These are phyloP conservation scores for Globisporangium solare DNA, from an alignment of 352 stramenopile genomes.

Conservation along the genomic window DNA sequence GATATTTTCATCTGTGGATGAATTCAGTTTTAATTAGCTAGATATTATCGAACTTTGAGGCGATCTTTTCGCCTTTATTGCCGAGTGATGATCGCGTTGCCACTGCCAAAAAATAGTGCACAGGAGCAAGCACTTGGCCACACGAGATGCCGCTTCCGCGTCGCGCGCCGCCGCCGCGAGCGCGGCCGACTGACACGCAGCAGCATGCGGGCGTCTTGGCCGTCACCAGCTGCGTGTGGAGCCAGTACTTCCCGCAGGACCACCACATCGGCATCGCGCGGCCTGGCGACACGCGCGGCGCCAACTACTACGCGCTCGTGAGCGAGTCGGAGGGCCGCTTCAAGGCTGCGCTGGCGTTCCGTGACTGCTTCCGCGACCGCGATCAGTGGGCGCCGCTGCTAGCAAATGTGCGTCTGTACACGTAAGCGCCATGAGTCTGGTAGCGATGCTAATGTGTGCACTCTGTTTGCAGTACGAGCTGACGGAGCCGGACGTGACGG, in stretches of 20 bases:
- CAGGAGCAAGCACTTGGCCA: not conserved
- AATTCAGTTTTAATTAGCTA: too few species aligned
- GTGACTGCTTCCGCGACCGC: slow-evolving; percentile 44
- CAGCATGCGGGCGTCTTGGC: slow-evolving; percentile 5
- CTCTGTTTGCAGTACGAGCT: slow-evolving; percentile 33
- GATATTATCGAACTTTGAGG: not conserved
- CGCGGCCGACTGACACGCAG: not conserved
- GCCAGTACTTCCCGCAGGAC: slow-evolving; percentile 71
- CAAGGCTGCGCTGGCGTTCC: slow-evolving; percentile 52
- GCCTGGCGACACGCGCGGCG: slow-evolving; percentile 35
- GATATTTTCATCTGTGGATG: too few species aligned
- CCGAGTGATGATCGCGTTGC: slow-evolving; percentile 2
- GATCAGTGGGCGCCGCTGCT: slow-evolving; percentile 50
- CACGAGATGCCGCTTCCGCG: slow-evolving; percentile 14
- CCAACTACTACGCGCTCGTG: slow-evolving; percentile 42
- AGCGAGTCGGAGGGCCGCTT: slow-evolving; percentile 50
- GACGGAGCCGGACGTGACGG: slow-evolving; percentile 36
- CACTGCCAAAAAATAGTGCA: not conserved
- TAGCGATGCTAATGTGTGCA: not conserved
- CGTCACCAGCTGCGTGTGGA: slow-evolving; percentile 69
- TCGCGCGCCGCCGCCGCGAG: slow-evolving; percentile 4
- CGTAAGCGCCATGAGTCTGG: not conserved
- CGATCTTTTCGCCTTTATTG: not conserved
- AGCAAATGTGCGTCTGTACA: slow-evolving; percentile 6
- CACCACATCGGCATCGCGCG: slow-evolving; percentile 39